These are phyloP conservation scores for Hypoxylon sp. DNA, from an alignment of 2,329 filamentous ascomycete genomes.

Conservation along the genomic window DNA sequence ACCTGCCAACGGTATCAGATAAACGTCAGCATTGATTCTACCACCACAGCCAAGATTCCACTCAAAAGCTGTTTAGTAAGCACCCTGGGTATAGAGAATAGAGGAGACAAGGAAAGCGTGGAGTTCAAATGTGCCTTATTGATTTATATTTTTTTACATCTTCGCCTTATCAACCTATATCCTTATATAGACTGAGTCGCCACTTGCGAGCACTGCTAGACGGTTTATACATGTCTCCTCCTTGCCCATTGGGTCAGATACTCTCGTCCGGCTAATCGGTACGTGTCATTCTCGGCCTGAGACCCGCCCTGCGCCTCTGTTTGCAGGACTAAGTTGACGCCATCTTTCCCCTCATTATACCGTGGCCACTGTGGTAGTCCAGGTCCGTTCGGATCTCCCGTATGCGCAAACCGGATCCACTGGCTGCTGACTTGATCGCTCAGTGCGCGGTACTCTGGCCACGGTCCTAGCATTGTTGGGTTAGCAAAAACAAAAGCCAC, in stretches of 20 bases:
- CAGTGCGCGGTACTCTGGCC: slow-evolving; percentile 48
- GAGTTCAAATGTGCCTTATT: neutral
- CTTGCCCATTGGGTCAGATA: slow-evolving; percentile 54
- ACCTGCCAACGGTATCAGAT: neutral
- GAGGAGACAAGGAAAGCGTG: neutral
- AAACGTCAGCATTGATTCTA: neutral
- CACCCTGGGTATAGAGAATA: neutral
- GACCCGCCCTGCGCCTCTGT: slow-evolving; percentile 51
- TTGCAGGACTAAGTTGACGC: slow-evolving; percentile 54
- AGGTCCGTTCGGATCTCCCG: slow-evolving; percentile 50
- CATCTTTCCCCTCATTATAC: slow-evolving; percentile 48
- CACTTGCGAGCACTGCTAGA: neutral
- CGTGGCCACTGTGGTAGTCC: slow-evolving; percentile 51
- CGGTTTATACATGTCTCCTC: slow-evolving; percentile 43
- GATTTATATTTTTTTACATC: neutral
- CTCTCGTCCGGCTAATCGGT: slow-evolving; percentile 53
- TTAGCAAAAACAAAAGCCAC: slow-evolving; percentile 59
- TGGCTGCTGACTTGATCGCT: slow-evolving; percentile 51
- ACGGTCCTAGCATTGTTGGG: slow-evolving; percentile 46
- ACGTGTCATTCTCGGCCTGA: slow-evolving; percentile 55
- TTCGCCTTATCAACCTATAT: neutral
- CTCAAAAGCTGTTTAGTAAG: neutral
- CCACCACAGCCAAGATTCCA: neutral
- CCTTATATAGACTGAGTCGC: neutral
- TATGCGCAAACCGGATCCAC: slow-evolving; percentile 53